phyloP scores from a whole-genome alignment of 1,284 basidiomycete species.

The Leccinum fallax region DNA sequence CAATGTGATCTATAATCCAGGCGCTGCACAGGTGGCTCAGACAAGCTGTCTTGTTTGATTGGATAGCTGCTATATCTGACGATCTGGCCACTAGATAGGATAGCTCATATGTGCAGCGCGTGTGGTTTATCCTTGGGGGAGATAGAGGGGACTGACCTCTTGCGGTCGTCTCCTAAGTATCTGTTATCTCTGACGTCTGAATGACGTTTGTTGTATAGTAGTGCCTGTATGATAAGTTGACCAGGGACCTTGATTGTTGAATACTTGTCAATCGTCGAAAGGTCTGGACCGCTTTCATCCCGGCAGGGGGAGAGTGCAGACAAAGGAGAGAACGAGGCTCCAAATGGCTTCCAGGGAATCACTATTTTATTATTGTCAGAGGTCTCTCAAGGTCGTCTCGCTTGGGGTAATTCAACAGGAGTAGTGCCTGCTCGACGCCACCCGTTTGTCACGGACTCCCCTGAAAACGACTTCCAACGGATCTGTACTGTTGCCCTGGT shows the following conservation, averaged over 20 bases:
- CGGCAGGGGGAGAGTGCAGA: neutral
- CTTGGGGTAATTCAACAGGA: neutral
- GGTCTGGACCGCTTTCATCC: neutral
- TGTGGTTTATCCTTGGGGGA: neutral
- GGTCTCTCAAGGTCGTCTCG: neutral
- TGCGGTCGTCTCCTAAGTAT: neutral
- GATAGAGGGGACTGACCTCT: neutral
- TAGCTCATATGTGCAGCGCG: neutral
- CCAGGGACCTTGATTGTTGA: neutral
- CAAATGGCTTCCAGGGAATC: neutral
- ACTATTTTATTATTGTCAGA: neutral
- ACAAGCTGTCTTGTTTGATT: neutral
- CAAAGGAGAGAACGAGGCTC: neutral
- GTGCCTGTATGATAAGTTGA: neutral
- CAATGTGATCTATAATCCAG: neutral
- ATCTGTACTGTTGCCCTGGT: neutral
- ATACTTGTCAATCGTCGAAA: neutral
- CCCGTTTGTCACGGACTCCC: neutral
- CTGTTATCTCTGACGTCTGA: neutral
- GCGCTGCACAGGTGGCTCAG: neutral
- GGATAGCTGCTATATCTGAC: neutral
- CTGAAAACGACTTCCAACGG: neutral
- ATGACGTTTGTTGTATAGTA: neutral
- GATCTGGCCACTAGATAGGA: neutral
- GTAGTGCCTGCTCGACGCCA: neutral